Evolutionary conservation across 2,329 filamentous ascomycete genomes (phyloP), one percentile per base, ranked within the genome.

Genomic region (Didymellaceae sp.): DNA sequence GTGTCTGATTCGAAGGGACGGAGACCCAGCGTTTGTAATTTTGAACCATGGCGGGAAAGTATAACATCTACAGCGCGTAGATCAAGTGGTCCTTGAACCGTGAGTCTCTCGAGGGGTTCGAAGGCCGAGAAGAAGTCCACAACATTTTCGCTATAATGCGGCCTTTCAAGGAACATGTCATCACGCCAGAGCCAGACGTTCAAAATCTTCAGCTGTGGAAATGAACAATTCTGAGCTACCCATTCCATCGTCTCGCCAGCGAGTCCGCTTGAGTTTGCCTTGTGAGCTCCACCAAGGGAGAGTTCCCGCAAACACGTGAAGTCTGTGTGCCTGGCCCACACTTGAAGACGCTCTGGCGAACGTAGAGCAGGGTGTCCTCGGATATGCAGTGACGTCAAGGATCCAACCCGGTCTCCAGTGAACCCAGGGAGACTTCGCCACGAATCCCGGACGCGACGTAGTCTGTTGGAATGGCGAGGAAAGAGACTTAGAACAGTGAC

Each of bases 381-480:
- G 22, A 61, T 43, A 32, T 34, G 48, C 34, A 63, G 44, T 17
- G 56, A 59, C 52, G 49, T 59, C 43, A 61, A 52, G 32, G 54
- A 59, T 18, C 55, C 56, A 7, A 37, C 14, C 44, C 16, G 21
- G 24, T 34, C 20, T 17, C 45, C 14, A 24, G 18, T 33, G 51
- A 32, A 58, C 35, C 56, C 54, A 48, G 49, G 58, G n/a, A 63
- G 60, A 46, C 60, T 48, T 52, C 56, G 45, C 61, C 54, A 63
- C 25, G 31, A 26, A 18, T 50, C 45, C 33, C 31, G 28, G 5
- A 6, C n/a, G 32, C 42, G 40, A 28, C 9, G 25, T 50, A 37
- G 10, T 24, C 20, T 13, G 4, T 10, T n/a, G 21, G 41, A 32
- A 18, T 34, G 22, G 2, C 10, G 17, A 34, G 49, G 41, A 6